phyloP scores from a whole-genome alignment of 208 protist genomes.

The Acanthamoeba lenticulata region DNA sequence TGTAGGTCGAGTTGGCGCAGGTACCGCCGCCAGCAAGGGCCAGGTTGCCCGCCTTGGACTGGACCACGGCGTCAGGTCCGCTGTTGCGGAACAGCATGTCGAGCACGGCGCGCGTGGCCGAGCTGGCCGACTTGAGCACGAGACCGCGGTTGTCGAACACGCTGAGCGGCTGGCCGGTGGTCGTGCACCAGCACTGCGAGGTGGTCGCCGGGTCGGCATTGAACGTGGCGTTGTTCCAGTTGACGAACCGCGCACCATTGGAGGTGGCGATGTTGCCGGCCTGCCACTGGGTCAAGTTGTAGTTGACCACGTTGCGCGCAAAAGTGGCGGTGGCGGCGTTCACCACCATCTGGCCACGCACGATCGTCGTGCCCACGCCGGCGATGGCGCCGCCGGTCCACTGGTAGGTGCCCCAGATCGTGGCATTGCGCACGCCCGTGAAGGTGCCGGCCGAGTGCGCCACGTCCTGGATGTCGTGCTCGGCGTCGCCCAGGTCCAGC shows the following conservation, averaged over 20 bases:
- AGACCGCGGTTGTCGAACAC: slow-evolving; percentile 53
- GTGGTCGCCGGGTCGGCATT: not conserved
- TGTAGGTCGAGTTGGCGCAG: not conserved
- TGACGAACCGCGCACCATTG: slow-evolving; percentile 26
- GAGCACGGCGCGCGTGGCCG: not conserved
- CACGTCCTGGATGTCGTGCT: slow-evolving; percentile 4
- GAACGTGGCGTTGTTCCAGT: slow-evolving; percentile 68
- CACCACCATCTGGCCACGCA: slow-evolving; percentile 17
- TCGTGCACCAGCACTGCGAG: not conserved
- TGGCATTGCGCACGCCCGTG: slow-evolving; percentile 12
- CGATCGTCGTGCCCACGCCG: slow-evolving; percentile 35
- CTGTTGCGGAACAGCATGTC: slow-evolving; percentile 1
- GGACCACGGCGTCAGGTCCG: not conserved
- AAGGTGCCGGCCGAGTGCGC: slow-evolving; percentile 14
- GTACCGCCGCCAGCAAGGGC: slow-evolving; percentile 13
- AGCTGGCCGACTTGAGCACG: slow-evolving; percentile 18
- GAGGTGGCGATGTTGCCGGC: not conserved
- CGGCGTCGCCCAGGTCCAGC: slow-evolving; percentile 46
- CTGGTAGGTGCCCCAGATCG: slow-evolving; percentile 17
- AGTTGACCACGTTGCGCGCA: slow-evolving; percentile 37
- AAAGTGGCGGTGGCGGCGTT: not conserved
- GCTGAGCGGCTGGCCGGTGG: slow-evolving; percentile 3
- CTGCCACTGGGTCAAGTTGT: slow-evolving; percentile 41
- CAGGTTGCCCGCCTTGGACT: not conserved
- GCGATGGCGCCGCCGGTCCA: slow-evolving; percentile 41